Base-by-base conservation (phyloP, 106 monocot species). In the Dendrobium huoshanense region DNA sequence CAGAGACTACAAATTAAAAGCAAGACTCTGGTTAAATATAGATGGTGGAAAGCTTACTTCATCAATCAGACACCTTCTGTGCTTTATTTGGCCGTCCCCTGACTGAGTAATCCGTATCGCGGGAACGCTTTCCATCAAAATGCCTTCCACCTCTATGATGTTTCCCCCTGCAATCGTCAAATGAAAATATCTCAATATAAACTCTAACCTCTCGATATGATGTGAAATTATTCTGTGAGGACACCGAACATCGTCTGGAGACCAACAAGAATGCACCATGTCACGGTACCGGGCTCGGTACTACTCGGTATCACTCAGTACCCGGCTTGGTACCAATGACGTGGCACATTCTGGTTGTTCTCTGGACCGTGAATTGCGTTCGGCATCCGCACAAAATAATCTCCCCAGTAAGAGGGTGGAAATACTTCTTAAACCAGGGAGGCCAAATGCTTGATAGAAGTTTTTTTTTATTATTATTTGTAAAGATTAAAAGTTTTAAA, bases 101-200 rank as follows among this genome's bases (percentile, higher is more conserved):
- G 7, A 10, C 4, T 37, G 83, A 81, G 3, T 37, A 37, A 83
- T 86, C 65, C 8, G 45, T 19, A 2, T 78, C 17, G 6, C 81
- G 79, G 41, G 76, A 20, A 5, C 89, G 84, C 84, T 86, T 89
- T 64, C 86, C 84, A 67, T 77, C 73, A 45, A 86, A 86, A 0
- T 81, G 79, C 41, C 77, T 80, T 25, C 91, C 91, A 29, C 88
- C 84, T 77, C 77, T 86, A 24, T 77, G 58, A 19, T 68, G 16
- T 77, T 40, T 84, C 40, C 88, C 88, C 59, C 86, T 84, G 59
- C 84, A 77, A 70, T 70, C 16, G 37, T 37, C 70, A 70, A 2
- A 51, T 25, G 13, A 4, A 51, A 13, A 77, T 10, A 77, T 16
- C 8, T 42, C 19, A 67, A 40, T 10, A 56, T 3, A 77, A 80